These are phyloP conservation scores for Boletus pseudopeckii DNA, from an alignment of 768 basidiomycete species.

Conservation along the genomic window DNA sequence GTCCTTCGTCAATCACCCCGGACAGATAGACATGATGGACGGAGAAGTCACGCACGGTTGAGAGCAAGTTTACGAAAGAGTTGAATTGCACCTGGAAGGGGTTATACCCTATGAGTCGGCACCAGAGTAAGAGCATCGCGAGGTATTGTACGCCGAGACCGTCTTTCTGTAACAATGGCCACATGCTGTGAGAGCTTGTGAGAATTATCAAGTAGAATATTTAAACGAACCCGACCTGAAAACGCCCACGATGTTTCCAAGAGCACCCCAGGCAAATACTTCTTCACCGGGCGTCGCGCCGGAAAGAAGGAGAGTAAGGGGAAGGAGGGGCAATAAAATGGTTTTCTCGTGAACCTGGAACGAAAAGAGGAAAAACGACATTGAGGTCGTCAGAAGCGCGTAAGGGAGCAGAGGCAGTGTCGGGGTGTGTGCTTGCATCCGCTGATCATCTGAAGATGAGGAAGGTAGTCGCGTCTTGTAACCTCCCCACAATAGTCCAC, in stretches of 20 bases:
- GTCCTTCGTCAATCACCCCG: constrained; percentile 1
- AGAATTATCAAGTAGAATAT: background rate
- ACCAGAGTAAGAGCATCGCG: constrained; percentile 72
- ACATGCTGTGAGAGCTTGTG: constrained; percentile 65
- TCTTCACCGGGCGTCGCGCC: constrained; percentile 32
- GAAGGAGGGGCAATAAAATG: constrained; percentile 81
- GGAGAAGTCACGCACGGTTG: constrained; percentile 39
- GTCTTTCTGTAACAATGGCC: constrained; percentile 81
- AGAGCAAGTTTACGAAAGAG: constrained; percentile 52
- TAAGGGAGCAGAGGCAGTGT: constrained; percentile 73
- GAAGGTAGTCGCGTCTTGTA: constrained; percentile 27
- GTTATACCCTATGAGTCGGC: constrained; percentile 74
- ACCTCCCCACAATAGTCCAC: constrained; percentile 40
- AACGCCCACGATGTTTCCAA: constrained; percentile 75
- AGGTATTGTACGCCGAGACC: constrained; percentile 74
- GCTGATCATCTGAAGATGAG: background rate
- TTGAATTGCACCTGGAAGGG: constrained; percentile 46
- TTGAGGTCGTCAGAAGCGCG: constrained; percentile 72
- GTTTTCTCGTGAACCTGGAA: constrained; percentile 98
- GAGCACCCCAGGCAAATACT: constrained; percentile 29
- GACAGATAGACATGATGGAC: background rate
- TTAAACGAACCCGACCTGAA: constrained; percentile 63
- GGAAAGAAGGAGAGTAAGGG: constrained; percentile 74
- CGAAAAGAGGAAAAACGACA: constrained; percentile 95
- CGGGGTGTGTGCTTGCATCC: constrained; percentile 37